phyloP scores from a whole-genome alignment of 306 rosid species.

The Pyrus bretschneideri region DNA sequence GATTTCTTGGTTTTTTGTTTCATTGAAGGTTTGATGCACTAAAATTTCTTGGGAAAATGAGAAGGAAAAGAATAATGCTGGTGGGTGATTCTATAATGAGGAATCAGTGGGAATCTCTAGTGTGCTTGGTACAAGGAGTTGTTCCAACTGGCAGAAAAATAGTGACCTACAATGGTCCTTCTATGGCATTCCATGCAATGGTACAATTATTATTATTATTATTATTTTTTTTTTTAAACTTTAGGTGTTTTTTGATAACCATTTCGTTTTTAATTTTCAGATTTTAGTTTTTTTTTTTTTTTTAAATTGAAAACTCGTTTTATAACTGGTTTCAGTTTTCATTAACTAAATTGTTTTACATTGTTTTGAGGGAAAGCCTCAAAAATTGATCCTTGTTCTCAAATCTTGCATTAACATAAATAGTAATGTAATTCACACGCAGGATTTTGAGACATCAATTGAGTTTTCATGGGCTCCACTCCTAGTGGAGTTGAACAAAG shows the following conservation, averaged over 20 bases:
- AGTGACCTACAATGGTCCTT: constrained; percentile 71
- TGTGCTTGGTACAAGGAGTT: constrained; percentile 87
- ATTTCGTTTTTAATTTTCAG: too few species aligned
- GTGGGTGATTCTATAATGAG: constrained; percentile 98
- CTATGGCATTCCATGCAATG: constrained; percentile 91
- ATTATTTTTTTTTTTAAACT: neutral
- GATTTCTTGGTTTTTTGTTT: neutral
- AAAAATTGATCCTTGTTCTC: neutral
- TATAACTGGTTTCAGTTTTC: too few species aligned
- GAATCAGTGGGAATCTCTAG: constrained; percentile 98
- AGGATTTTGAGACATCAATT: constrained; percentile 84
- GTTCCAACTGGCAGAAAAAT: constrained; percentile 64
- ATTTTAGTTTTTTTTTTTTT: neutral
- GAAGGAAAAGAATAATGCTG: constrained; percentile 79
- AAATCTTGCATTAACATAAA: neutral
- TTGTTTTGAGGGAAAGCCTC: neutral
- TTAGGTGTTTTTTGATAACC: neutral
- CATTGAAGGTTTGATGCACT: constrained; percentile 77
- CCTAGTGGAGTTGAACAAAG: constrained; percentile 73
- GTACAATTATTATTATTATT: constrained; percentile 13
- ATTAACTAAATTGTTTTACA: neutral
- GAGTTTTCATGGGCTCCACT: constrained; percentile 95
- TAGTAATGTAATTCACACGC: neutral
- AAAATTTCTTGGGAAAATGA: constrained; percentile 75
- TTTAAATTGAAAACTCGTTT: neutral